These are phyloP conservation scores for Diddensiella transvaalensis DNA, from an alignment of 805 yeast species.

Conservation along the genomic window DNA sequence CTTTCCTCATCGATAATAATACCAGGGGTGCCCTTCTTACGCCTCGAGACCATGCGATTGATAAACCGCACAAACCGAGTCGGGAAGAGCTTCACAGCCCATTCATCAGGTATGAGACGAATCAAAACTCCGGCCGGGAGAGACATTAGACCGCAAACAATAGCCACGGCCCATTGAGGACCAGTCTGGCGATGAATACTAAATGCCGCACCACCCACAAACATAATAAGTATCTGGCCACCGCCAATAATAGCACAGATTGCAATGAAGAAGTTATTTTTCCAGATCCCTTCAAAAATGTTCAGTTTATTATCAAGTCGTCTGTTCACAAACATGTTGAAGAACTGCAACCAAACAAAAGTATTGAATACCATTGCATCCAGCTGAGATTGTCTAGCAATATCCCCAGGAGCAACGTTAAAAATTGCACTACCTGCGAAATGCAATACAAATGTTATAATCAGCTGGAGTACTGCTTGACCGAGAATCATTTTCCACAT, in stretches of 20 bases:
- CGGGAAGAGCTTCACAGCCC: conserved; percentile 29
- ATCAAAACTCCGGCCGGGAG: conserved; percentile 76
- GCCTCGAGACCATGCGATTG: conserved; percentile 16
- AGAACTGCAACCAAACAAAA: conserved; percentile 97
- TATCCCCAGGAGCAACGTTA: conserved; percentile 26
- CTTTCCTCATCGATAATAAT: conserved; percentile 22
- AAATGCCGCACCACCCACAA: conserved; percentile 95
- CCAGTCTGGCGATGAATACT: conserved; percentile 75
- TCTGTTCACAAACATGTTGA: conserved; percentile 86
- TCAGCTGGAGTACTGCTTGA: conserved; percentile 74
- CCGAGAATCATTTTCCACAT: conserved; percentile 99
- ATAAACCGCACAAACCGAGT: conserved; percentile 25
- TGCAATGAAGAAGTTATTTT: conserved; percentile 75
- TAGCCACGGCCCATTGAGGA: conserved; percentile 85
- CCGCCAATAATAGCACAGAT: conserved; percentile 76
- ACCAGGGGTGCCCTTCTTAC: conserved; percentile 21
- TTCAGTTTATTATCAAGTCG: conserved; percentile 82
- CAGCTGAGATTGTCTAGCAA: conserved; percentile 54
- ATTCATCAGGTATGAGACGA: conserved; percentile 75
- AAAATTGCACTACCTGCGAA: conserved; percentile 63
- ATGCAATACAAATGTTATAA: conserved; percentile 74
- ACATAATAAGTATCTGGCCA: conserved; percentile 86
- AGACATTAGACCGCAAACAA: conserved; percentile 74
- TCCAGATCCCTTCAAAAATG: conserved; percentile 74
- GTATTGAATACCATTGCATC: conserved; percentile 89